These are phyloP conservation scores for Claviceps purpurea DNA, from an alignment of 2,329 filamentous ascomycete genomes.

Conservation along the genomic window DNA sequence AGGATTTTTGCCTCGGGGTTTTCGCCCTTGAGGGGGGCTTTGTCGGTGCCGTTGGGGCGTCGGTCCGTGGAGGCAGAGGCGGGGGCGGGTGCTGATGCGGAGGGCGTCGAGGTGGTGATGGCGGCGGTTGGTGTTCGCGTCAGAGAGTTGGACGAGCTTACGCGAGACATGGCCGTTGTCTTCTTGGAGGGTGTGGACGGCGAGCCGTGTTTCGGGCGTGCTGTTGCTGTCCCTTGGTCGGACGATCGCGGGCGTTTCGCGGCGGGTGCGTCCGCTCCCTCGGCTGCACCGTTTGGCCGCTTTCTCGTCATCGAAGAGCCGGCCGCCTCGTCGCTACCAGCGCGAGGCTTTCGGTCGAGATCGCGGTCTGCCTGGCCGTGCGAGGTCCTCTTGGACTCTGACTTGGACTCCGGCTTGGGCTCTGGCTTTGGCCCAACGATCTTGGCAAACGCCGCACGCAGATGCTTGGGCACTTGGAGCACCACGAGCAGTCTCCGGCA, in stretches of 20 bases:
- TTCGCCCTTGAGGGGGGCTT: slow-evolving; percentile 11
- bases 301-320: slow-evolving; percentile 28
- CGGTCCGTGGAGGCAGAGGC: slow-evolving; percentile 13
- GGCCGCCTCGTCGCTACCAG: slow-evolving; percentile 28
- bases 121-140: slow-evolving; percentile 38
- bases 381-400: slow-evolving; percentile 25
- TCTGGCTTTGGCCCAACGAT: slow-evolving; percentile 29
- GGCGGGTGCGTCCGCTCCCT: slow-evolving; percentile 22
- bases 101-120: slow-evolving; percentile 20
- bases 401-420: slow-evolving; percentile 19
- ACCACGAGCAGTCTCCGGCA: slow-evolving; percentile 27
- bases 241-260: slow-evolving; percentile 30
- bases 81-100: slow-evolving; percentile 10
- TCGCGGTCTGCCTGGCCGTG: slow-evolving; percentile 11
- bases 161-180: slow-evolving; percentile 37
- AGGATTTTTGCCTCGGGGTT: slow-evolving; percentile 14
- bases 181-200: slow-evolving; percentile 41
- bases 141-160: slow-evolving; percentile 39
- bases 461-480: slow-evolving; percentile 35
- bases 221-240: slow-evolving; percentile 18
- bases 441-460: slow-evolving; percentile 30
- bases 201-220: slow-evolving; percentile 19
- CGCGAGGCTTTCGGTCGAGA: slow-evolving; percentile 21
- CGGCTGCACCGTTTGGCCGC: slow-evolving; percentile 28
- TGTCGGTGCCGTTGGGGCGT: slow-evolving; percentile 21